phyloP scores from a whole-genome alignment of 768 basidiomycete genomes.

The Mycena rebaudengoi region DNA sequence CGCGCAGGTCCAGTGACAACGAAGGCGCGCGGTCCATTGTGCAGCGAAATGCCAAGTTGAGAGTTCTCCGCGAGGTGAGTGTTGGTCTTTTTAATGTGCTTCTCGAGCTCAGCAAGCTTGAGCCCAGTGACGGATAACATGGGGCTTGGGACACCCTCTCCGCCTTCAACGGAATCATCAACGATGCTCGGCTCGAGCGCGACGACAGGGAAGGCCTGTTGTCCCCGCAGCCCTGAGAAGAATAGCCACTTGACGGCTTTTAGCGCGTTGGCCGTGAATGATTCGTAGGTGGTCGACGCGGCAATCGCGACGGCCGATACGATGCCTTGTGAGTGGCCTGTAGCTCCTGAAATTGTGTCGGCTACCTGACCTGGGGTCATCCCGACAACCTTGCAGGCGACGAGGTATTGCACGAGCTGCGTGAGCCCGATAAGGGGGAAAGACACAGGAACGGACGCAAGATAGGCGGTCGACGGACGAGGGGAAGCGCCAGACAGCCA shows the following conservation, averaged over 20 bases:
- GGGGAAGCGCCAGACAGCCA: conserved; percentile 81
- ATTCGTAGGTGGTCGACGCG: conserved; percentile 77
- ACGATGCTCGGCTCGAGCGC: conserved; percentile 89
- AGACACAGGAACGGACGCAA: conserved; percentile 93
- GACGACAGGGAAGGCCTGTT: conserved; percentile 93
- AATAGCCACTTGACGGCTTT: conserved; percentile 94
- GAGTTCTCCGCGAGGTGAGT: conserved; percentile 82
- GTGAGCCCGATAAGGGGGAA: conserved; percentile 96
- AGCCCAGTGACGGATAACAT: conserved; percentile 95
- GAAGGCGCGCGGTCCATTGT: conserved; percentile 91
- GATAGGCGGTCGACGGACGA: conserved; percentile 84
- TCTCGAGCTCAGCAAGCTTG: conserved; percentile 75
- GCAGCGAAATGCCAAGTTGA: conserved; percentile 84
- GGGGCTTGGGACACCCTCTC: conserved; percentile 91
- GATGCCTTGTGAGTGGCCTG: conserved; percentile 97
- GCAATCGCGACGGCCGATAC: conserved; percentile 93
- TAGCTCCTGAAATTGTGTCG: conserved; percentile 80
- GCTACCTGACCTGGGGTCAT: conserved; percentile 85
- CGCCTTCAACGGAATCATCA: conserved; percentile 88
- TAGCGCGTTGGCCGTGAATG: conserved; percentile 76
- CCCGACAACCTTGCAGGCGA: conserved; percentile 77
- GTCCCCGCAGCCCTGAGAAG: conserved; percentile 91
- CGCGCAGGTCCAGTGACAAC: conserved; percentile 93
- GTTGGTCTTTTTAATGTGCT: conserved; percentile 89
- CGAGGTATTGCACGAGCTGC: conserved; percentile 92